Percentiles rank a stretch among this genome's conserved stretches.
Evolutionary conservation across 1,139 yeast species (phyloP).

Genomic region (Protomyces inundatus): DNA sequence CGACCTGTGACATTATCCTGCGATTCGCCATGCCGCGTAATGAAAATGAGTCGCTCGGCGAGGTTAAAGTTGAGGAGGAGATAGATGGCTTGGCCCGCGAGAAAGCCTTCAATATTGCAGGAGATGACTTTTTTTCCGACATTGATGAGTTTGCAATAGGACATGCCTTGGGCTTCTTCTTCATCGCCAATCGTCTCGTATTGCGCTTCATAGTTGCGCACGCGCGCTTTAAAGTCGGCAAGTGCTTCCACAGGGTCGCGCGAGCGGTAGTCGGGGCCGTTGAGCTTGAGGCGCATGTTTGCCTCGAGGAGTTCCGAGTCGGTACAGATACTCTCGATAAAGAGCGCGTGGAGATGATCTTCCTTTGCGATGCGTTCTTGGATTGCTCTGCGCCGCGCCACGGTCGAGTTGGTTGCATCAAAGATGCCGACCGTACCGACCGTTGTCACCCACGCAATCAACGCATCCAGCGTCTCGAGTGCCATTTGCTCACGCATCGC

Average conservation of each 20-base stretch:
- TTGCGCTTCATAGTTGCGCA: slow-evolving; percentile 78
- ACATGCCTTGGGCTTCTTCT: slow-evolving; percentile 58
- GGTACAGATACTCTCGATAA: slow-evolving; percentile 81
- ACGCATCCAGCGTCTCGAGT: slow-evolving; percentile 80
- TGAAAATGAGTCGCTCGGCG: slow-evolving; percentile 89
- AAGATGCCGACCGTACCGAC: slow-evolving; percentile 93
- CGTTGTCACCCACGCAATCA: slow-evolving; percentile 69
- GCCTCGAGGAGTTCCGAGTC: slow-evolving; percentile 71
- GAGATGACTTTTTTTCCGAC: slow-evolving; percentile 93
- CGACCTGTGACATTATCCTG: slow-evolving; percentile 75
- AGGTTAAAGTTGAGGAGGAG: slow-evolving; percentile 84
- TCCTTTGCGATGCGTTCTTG: slow-evolving; percentile 66
- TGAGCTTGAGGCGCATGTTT: slow-evolving; percentile 74
- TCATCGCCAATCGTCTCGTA: slow-evolving; percentile 83
- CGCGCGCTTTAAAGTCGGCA: slow-evolving; percentile 73
- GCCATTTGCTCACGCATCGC: slow-evolving; percentile 90
- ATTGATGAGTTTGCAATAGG: slow-evolving; percentile 90
- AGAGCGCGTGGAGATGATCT: slow-evolving; percentile 60
- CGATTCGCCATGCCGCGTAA: slow-evolving; percentile 91
- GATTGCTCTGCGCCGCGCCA: slow-evolving; percentile 61
- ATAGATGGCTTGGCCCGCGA: slow-evolving; percentile 89
- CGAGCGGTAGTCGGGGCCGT: slow-evolving; percentile 87
- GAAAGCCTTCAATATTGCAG: slow-evolving; percentile 82
- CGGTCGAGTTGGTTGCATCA: slow-evolving; percentile 92
- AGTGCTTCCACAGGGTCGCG: slow-evolving; percentile 81